Evolutionary conservation across 768 basidiomycete species (phyloP), one percentile per base, ranked within the genome.

Genomic region (Podaxis pistillaris): DNA sequence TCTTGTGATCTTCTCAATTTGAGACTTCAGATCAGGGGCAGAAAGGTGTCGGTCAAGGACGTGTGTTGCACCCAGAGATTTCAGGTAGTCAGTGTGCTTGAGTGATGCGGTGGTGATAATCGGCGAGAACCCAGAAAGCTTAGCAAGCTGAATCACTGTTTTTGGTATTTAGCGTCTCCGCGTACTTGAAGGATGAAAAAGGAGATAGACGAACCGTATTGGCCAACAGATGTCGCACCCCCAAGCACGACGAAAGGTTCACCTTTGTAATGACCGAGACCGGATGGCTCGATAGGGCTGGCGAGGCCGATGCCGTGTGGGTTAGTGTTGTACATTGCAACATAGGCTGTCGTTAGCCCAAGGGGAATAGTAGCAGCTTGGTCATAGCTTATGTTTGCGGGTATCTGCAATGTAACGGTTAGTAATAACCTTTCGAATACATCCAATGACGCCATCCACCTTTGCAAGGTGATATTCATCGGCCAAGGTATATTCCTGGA

Each of bases 341-440:
- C 71, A 37, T 79, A 80, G 15, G 83, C 81, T 19, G 81, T 80
- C 7, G 77, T 75, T n/a, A 85, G 64, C 1, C 74, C 83, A 1
- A 81, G 70, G 6, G 85, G 82, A 19, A 86, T 67, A 1, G 84
- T 79, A 0, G 81, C 66, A 2, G 79, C 84, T 60, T 82, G 73
- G 12, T 83, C 84, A 63, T 80, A 83, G 1, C 80, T 75, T 50
- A 83, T 44, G 44, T 73, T 76, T 6, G 73, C 68, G 1, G 85
- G 84, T 41, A 86, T 79, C 80, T 83, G 51, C 13, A 56, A 26
- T 28, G 15, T 24, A 12, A 22, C 11, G 15, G n/a, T 56, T 15
- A 46, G 60, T 44, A 3, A 9, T 15, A 19, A 4, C 1, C 3
- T 37, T 33, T 54, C 56, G 51, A 53, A 33, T n/a, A 28, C 13